Base-by-base conservation (phyloP, 352 stramenopile species). In the Hyphochytrium catenoides region DNA sequence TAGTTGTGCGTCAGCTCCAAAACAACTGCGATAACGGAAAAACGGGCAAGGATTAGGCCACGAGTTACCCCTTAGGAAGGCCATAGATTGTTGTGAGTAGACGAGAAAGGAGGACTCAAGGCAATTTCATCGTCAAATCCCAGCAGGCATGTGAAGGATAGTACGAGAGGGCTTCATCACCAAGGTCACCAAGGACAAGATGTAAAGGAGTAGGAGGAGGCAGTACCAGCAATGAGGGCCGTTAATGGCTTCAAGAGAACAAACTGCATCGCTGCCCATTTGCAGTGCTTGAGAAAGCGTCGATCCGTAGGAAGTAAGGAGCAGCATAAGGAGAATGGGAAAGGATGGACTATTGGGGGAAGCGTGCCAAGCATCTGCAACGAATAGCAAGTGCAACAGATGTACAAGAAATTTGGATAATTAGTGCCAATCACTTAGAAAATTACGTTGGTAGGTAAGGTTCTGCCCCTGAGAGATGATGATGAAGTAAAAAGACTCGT, bases 201-300 rank as follows among this genome's bases (percentile, higher is more conserved):
- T n/a, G n/a, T n/a, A n/a, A n/a, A n/a, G n/a, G n/a, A n/a, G 53
- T 62, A 41, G 54, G 28, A 39, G 59, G 46, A 57, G 59, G 30
- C 54, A 11, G 17, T 27, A 77, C 32, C 31, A 6, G 66, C 64
- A 14, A 81, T 36, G 11, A 93, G 65, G 6, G 76, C 59, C 46
- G 86, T 85, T 25, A 92, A 47, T 6, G 84, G 83, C 44, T 93
- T 90, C 28, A 95, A 53, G 30, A 94, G 67, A 2, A 95, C 79
- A 52, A 95, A 96, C 52, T 96, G 87, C 62, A 95, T 84, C 6
- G 70, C 78, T 3, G 79, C 69, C 47, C 92, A 72, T 44, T 93
- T 90, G 62, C 85, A 95, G 52, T 94, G 70, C 24, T 62, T 56
- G 11, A 95, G 52, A 29, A 94, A 92, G 1, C 46, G 47, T 9